Evolutionary conservation across 495 filamentous ascomycete genomes (phyloP), one percentile per base, ranked within the genome.

Genomic region (Cercophora scortea): DNA sequence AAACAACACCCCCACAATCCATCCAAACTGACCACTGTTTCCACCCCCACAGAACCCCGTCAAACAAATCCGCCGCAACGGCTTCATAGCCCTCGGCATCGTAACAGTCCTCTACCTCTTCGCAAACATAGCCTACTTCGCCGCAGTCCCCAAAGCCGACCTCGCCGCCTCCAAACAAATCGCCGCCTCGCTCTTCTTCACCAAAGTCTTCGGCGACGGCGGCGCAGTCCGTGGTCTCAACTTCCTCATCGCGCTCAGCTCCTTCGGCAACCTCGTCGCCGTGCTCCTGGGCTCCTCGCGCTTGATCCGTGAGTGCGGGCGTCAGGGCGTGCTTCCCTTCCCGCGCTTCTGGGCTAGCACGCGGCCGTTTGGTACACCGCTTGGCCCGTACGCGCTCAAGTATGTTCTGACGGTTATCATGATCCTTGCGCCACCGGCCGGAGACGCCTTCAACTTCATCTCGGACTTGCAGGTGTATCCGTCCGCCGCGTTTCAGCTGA

Each of bases 361-460:
- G 0, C 71, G 71, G 8, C 84, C 84, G 0, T 85, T 85, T 51
- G 79, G 79, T 32, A 86, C 81, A 4, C 81, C 82, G 0, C 52
- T 84, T 0, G 81, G 76, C 0, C 80, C 82, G 0, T 84, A 84
- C 59, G 39, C 76, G 10, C 35, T 86, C 4, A 79, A 82, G 56
- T 87, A 78, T 75, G 48, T 57, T 1, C 52, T 84, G 39, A 87
- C 82, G 0, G 47, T 82, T 6, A 42, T 87, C 39, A 82, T 86
- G 79, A 85, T 86, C 18, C 56, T 86, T 0, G 82, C 81, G 1
- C 82, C 82, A 4, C 84, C 83, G 0, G 81, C 81, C 3, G 84
- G 84, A 6, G 82, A 86, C 64, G 83, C 82, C 11, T 87, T 86
- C 65, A 81, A 84, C 47, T 85, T 86, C 53, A 62, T 85, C 8